These are phyloP conservation scores for Eimeria maxima DNA, from an alignment of 169 alveolate species.

Conservation along the genomic window DNA sequence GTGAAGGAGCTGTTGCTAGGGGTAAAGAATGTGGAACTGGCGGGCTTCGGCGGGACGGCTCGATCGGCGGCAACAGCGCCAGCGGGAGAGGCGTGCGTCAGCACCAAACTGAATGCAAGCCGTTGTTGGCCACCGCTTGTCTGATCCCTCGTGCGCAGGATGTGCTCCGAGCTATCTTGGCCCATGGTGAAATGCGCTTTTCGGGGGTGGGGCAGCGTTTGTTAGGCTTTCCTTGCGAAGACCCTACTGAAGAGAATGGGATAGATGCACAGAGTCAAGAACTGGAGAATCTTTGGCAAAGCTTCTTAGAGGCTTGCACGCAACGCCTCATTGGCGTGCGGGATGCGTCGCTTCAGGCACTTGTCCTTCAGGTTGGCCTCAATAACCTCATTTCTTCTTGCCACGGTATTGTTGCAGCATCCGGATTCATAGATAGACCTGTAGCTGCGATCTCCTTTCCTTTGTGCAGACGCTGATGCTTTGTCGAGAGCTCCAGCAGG, in stretches of 20 bases:
- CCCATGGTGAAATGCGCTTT: slow-evolving; percentile 38
- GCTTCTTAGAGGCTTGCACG: slow-evolving; percentile 30
- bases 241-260: neutral
- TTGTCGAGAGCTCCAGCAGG: slow-evolving; percentile 63
- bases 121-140: neutral
- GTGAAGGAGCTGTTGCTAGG: slow-evolving; percentile 18
- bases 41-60: neutral
- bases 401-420: neutral
- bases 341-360: slow-evolving; percentile 36
- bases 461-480: slow-evolving; percentile 49
- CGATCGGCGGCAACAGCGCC: neutral
- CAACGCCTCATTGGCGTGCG: slow-evolving; percentile 60
- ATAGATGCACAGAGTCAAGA: neutral
- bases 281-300: slow-evolving; percentile 13
- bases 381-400: neutral
- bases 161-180: slow-evolving; percentile 58
- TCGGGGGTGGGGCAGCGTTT: slow-evolving; percentile 14
- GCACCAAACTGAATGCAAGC: neutral
- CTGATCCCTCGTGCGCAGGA: slow-evolving; percentile 68
- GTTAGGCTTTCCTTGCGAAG: slow-evolving; percentile 26
- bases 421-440: neutral
- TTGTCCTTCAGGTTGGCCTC: slow-evolving; percentile 56
- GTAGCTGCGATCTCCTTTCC: neutral
- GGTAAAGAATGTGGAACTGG: neutral
- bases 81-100: neutral